Percentiles rank a stretch among this genome's conserved stretches.
Conservation (phyloP, 768 basidiomycete genomes). For the Hygrophoropsis aurantiaca region DNA sequence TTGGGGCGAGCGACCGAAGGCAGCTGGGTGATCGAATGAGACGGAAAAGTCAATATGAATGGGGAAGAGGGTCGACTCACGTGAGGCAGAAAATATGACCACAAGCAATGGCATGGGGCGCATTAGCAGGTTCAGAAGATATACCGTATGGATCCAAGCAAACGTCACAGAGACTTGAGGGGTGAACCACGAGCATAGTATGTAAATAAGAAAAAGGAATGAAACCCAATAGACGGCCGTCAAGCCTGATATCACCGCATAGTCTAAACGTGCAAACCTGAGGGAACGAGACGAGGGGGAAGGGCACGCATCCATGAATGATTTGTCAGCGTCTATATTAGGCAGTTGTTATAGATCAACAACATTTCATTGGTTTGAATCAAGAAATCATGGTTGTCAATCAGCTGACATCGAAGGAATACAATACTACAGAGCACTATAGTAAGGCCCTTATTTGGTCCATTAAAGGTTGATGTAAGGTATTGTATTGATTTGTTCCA, state of each 20-base stretch:
- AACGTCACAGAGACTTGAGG: constrained; percentile 73
- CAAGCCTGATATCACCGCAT: constrained; percentile 31
- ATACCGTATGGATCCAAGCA: constrained; percentile 62
- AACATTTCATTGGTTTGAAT: not conserved
- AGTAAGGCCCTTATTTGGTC: too few species aligned
- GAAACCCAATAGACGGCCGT: constrained; percentile 18
- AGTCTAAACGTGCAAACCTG: constrained; percentile 31
- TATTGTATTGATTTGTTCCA: too few species aligned
- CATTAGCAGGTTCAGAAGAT: constrained; percentile 47
- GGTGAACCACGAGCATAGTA: constrained; percentile 62
- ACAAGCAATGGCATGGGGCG: constrained; percentile 72
- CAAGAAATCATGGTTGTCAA: not conserved
- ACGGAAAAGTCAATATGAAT: constrained; percentile 9
- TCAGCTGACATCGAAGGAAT: too few species aligned
- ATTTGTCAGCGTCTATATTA: constrained; percentile 24
- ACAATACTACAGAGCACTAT: too few species aligned
- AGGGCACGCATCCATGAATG: constrained; percentile 12
- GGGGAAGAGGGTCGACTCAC: constrained; percentile 41
- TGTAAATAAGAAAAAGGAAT: constrained; percentile 21
- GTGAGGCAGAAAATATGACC: constrained; percentile 74
- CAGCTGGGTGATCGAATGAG: constrained; percentile 42
- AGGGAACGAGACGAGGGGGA: constrained; percentile 15
- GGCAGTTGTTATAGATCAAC: constrained; percentile 17
- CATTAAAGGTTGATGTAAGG: too few species aligned
- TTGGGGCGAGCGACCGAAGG: constrained; percentile 48